Base-by-base conservation (phyloP, 148 eudicot species). In the Rhododendron molle region DNA sequence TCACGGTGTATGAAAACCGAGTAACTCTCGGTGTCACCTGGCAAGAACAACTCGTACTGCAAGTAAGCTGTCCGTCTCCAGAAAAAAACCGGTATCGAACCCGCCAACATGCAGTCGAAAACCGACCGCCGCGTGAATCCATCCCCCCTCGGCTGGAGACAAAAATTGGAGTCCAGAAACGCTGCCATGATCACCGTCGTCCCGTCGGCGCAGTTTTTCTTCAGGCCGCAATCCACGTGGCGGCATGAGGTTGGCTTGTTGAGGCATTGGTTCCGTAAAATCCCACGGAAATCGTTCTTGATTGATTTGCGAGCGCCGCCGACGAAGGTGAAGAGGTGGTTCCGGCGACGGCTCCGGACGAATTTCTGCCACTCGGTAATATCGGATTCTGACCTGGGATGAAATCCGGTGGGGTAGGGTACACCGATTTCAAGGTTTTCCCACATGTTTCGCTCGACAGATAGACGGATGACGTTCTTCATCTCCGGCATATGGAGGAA, bases 351-450 rank as follows among this genome's bases (percentile, higher is more conserved):
- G 72, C 82, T 20, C 44, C 89, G 79, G 0, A 94, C 90, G 67
- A 92, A 95, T 8, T 77, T 79, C 88, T 96, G 99, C 99, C 99
- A 96, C 30, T 76, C 82, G 10, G 23, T 40, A 67, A 95, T 89
- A 36, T 93, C 90, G 30, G 80, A n/a, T 40, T 65, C 87, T 0
- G 89, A 60, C 15, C 83, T 58, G 9, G 98, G 99, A 91, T 96
- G 99, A 88, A 96, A 96, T 52, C 93, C 93, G 20, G 96, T 93
- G 28, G 99, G 99, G 80, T 96, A 96, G 13, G 96, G 96, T 0
- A 92, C 93, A 73, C 91, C 94, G 84, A 93, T 84, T 50, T 93
- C 96, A 85, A 89, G 89, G 72, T 88, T 85, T 83, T 93, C 96
- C 94, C 93, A 91, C 11, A 89, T 86, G 87, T 90, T 86, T 7